Conservation (phyloP, 257 asterid genomes). For the Prunella vulgaris region DNA sequence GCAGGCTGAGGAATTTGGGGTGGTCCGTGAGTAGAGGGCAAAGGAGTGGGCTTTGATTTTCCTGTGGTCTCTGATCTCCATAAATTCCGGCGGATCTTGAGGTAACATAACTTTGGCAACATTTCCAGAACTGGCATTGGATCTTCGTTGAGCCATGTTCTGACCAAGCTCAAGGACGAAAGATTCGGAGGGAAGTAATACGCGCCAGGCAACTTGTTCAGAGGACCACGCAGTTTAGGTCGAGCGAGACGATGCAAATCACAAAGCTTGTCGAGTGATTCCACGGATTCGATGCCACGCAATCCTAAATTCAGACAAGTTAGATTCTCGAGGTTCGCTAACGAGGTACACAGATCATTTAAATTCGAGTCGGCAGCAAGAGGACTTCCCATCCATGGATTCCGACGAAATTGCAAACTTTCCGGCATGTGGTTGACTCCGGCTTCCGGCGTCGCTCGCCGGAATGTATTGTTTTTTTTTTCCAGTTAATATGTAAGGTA, state of each 20-base stretch:
- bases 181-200: constrained; percentile 19
- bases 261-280: background rate
- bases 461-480: too few species aligned
- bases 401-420: too few species aligned
- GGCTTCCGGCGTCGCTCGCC: too few species aligned
- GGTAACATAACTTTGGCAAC: background rate
- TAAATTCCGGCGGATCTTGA: too few species aligned
- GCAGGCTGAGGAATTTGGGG: too few species aligned
- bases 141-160: background rate
- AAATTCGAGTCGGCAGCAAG: background rate
- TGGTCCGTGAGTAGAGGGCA: too few species aligned
- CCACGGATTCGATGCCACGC: background rate
- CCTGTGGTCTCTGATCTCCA: too few species aligned
- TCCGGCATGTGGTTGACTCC: too few species aligned
- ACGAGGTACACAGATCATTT: background rate
- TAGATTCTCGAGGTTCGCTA: constrained; percentile 10
- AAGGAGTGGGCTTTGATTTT: too few species aligned
- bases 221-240: constrained; percentile 6
- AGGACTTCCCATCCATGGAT: too few species aligned
- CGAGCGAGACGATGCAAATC: background rate
- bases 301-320: background rate
- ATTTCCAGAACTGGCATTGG: constrained; percentile 14
- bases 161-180: constrained; percentile 11
- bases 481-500: too few species aligned
- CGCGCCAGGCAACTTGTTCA: background rate